Base-by-base conservation (phyloP, 169 alveolate genomes). In the Plasmodium berghei region DNA sequence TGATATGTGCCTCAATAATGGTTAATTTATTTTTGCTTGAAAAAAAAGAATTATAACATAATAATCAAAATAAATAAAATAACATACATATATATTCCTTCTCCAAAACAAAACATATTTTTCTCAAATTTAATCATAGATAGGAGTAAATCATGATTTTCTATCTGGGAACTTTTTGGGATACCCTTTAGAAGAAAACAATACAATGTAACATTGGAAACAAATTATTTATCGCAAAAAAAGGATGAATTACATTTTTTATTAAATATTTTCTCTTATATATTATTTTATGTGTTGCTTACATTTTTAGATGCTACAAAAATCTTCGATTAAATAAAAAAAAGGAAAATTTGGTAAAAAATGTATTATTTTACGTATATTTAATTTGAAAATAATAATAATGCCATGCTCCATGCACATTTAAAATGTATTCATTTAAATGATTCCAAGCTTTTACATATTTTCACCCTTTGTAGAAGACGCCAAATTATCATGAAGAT, bases 181-280 rank as follows among this genome's bases (percentile, higher is more conserved):
- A 73, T 73, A 73, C 64, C 48, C 87, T 20, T 40, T 73, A 42
- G 87, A 73, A 58, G 87, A 73, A 42, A 73, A 59, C n/a, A 59
- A 18, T 42, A n/a, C 42, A 16, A 49, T 40, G 87, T 73, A 73
- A 73, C 49, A 45, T 12, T 9, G 45, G 59, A 73, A 59, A 73
- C 42, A 34, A 34, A 1, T 34, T 34, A 34, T 34, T 34, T 34
- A 34, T 34, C 42, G 42, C 42, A 34, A 34, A 34, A 28, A 34
- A 34, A 34, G 42, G 42, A 34, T 34, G 42, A 34, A 34, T 34
- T 42, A 22, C 49, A 45, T 59, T 58, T 42, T 59, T 58, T n/a
- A 12, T 34, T 28, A 18, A 42, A 16, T 73, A 8, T 9, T 9
- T 45, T 73, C 49, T 18, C 46, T 40, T 61, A 16, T 22, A 22